Evolutionary conservation across 2,329 filamentous ascomycete species (phyloP).

Genomic region (Cladosporium sphaerospermum): DNA sequence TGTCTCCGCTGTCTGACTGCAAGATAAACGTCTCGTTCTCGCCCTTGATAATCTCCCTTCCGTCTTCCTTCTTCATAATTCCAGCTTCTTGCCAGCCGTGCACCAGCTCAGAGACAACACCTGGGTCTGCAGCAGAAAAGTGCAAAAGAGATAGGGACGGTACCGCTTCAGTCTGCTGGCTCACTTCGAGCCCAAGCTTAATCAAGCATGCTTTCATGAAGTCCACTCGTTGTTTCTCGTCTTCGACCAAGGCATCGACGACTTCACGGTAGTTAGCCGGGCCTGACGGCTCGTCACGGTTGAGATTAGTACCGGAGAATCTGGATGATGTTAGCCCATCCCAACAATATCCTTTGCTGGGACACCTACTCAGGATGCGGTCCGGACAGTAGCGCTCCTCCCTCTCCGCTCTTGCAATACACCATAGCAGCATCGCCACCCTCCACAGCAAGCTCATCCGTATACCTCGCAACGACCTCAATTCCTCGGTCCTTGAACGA

Average conservation of each 20-base stretch:
- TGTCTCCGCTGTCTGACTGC: conserved; percentile 61
- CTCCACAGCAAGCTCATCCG: conserved; percentile 67
- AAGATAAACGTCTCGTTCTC: conserved; percentile 69
- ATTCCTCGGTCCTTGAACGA: conserved; percentile 58
- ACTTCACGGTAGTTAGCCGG: conserved; percentile 65
- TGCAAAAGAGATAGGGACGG: conserved; percentile 78
- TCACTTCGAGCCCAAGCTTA: conserved; percentile 78
- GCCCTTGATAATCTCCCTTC: conserved; percentile 66
- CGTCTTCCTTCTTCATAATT: conserved; percentile 41
- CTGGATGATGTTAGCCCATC: conserved; percentile 39
- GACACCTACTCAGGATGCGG: conserved; percentile 79
- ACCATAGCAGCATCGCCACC: conserved; percentile 75
- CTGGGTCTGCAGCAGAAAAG: conserved; percentile 62
- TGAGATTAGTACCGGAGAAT: conserved; percentile 75
- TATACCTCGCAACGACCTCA: conserved; percentile 76
- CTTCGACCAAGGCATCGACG: conserved; percentile 59
- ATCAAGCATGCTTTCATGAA: conserved; percentile 75
- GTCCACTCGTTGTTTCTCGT: conserved; percentile 62
- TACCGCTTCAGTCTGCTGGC: conserved; percentile 59
- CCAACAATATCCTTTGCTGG: conserved; percentile 10
- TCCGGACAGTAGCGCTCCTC: conserved; percentile 72
- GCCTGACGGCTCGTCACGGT: conserved; percentile 52
- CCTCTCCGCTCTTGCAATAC: conserved; percentile 75
- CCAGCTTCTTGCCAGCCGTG: conserved; percentile 62
- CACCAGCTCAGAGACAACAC: conserved; percentile 62